Evolutionary conservation across 179 eudicot species (phyloP).

Genomic region (Silene coronaria): DNA sequence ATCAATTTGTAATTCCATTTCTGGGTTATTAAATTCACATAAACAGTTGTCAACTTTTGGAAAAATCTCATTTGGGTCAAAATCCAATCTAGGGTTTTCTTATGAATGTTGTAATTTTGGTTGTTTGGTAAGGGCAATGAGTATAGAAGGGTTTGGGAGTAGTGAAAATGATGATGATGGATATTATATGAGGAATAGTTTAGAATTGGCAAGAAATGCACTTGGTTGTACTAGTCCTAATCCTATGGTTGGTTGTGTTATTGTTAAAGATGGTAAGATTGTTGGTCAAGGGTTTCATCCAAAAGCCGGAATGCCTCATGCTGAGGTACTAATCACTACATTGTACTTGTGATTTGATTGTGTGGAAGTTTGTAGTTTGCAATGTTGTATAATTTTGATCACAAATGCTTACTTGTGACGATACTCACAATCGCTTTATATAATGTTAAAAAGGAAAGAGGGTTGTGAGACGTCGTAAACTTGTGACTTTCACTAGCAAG

Average conservation of each 20-base stretch:
- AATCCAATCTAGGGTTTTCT: conserved; percentile 30
- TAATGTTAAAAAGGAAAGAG: no score
- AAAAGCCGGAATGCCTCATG: conserved; percentile 94
- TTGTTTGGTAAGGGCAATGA: not conserved
- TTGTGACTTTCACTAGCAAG: no score
- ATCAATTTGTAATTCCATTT: conserved; percentile 6
- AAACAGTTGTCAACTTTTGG: conserved; percentile 5
- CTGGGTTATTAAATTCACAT: conserved; percentile 26
- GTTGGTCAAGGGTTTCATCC: conserved; percentile 99
- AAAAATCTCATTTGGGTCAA: conserved; percentile 13
- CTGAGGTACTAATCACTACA: conserved; percentile 50
- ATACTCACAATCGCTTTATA: no score
- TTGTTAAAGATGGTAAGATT: conserved; percentile 72
- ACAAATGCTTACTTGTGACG: no score
- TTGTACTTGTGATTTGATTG: not conserved
- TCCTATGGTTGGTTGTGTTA: conserved; percentile 97
- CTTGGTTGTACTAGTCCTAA: conserved; percentile 87
- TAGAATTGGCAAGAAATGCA: conserved; percentile 71
- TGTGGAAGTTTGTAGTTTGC: not conserved
- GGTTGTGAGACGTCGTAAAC: no score
- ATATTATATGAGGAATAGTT: conserved; percentile 73
- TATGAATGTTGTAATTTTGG: conserved; percentile 19
- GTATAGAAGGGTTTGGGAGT: conserved; percentile 9
- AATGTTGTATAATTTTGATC: conserved; percentile 4
- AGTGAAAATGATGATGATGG: conserved; percentile 42